A percentile compares a stretch with the other conserved stretches of the same genome.
Conservation (phyloP, 331 rosid species). For the Acacia concinna region DNA sequence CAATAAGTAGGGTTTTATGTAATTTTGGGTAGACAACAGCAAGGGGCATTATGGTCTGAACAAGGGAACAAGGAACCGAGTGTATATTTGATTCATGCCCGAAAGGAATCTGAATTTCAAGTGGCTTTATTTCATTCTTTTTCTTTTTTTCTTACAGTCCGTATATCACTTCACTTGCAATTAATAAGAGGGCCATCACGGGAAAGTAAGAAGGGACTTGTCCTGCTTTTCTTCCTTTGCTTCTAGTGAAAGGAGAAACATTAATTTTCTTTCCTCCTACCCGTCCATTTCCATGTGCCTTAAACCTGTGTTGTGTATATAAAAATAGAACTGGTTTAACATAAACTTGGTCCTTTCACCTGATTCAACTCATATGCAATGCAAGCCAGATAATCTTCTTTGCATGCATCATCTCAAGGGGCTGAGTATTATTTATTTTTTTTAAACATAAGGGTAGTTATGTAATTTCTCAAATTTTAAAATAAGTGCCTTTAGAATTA, state of each 20-base stretch:
- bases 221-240: not conserved
- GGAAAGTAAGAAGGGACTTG: not conserved
- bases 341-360: no score
- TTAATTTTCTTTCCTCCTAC: conserved; percentile 21
- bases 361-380: no score
- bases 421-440: no score
- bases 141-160: no score
- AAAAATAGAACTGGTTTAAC: no score
- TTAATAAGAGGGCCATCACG: not conserved
- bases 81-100: not conserved
- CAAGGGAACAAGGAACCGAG: not conserved
- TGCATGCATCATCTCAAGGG: no score
- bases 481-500: no score
- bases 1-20: not conserved
- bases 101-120: conserved; percentile 3
- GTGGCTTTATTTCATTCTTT: not conserved
- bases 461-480: no score
- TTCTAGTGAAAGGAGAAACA: not conserved
- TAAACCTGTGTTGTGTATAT: no score
- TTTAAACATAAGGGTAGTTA: no score
- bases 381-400: no score
- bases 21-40: not conserved
- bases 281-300: conserved; percentile 31
- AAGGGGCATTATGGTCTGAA: conserved; percentile 30
- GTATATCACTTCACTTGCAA: not conserved